These are phyloP conservation scores for Penicillium ochrochloron DNA, from an alignment of 495 filamentous ascomycete genomes.

Conservation along the genomic window DNA sequence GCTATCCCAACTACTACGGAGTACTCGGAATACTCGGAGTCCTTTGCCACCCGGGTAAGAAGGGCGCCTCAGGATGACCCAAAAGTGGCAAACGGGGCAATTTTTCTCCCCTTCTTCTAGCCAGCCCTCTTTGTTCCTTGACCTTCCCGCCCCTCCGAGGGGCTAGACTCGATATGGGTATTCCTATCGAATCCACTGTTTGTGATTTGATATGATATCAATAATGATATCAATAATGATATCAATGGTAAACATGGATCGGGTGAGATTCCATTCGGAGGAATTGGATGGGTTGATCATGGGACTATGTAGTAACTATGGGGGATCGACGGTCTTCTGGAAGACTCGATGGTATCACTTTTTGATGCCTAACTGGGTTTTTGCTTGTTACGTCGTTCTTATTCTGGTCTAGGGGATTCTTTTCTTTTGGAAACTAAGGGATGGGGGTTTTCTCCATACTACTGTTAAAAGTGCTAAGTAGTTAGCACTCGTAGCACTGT, in stretches of 20 bases:
- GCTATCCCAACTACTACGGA: background rate
- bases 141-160: background rate
- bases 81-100: background rate
- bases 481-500: too few species aligned
- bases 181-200: background rate
- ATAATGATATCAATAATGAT: background rate
- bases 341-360: background rate
- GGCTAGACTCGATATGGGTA: background rate
- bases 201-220: background rate
- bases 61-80: too few species aligned
- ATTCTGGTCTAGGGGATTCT: too few species aligned
- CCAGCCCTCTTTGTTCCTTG: constrained; percentile 2
- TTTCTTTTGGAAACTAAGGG: too few species aligned
- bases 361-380: background rate
- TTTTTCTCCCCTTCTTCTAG: background rate
- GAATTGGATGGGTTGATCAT: background rate
- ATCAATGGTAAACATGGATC: background rate
- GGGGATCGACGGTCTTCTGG: constrained; percentile 10
- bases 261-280: background rate
- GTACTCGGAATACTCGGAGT: too few species aligned
- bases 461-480: too few species aligned
- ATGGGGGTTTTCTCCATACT: too few species aligned
- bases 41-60: constrained; percentile 17
- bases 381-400: background rate
- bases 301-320: background rate